Percentiles rank a stretch among this genome's conserved stretches.
These are phyloP conservation scores for Penicillium fuscoglaucum DNA, from an alignment of 2,329 filamentous ascomycete genomes.

Conservation along the genomic window DNA sequence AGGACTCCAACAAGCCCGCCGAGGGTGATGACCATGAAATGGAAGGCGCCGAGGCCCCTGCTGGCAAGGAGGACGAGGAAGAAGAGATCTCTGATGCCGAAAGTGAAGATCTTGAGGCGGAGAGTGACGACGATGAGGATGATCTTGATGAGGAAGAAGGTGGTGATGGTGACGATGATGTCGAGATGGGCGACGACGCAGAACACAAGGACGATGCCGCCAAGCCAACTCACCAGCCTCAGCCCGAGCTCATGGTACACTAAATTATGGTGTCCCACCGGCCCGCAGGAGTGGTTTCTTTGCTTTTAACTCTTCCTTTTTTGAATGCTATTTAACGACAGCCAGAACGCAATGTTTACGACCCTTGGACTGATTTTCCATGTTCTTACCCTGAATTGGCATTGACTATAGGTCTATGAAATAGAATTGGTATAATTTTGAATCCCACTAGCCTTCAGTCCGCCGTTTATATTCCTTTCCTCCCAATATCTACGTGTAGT, in stretches of 20 bases:
- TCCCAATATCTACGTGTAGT: background rate
- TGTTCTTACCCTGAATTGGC: slow-evolving; percentile 16
- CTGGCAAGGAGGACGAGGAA: slow-evolving; percentile 52
- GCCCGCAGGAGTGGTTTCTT: slow-evolving; percentile 7
- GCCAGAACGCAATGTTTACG: slow-evolving; percentile 34
- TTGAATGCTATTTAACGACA: slow-evolving; percentile 33
- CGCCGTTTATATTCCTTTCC: background rate
- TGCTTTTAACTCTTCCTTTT: slow-evolving; percentile 13
- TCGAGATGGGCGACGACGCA: slow-evolving; percentile 59
- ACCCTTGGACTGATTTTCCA: slow-evolving; percentile 23
- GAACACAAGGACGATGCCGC: slow-evolving; percentile 40
- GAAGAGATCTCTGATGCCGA: slow-evolving; percentile 73
- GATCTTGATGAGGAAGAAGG: slow-evolving; percentile 65
- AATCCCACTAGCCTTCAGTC: background rate
- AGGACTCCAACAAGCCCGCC: slow-evolving; percentile 47
- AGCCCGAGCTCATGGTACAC: slow-evolving; percentile 51
- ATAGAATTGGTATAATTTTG: slow-evolving; percentile 27
- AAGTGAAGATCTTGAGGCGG: slow-evolving; percentile 76
- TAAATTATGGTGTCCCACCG: slow-evolving; percentile 24
- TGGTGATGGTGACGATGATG: slow-evolving; percentile 58
- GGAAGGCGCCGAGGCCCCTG: slow-evolving; percentile 64
- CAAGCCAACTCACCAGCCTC: slow-evolving; percentile 37
- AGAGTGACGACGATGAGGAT: slow-evolving; percentile 71
- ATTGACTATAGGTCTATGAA: slow-evolving; percentile 28
- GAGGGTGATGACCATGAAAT: slow-evolving; percentile 68